Conservation (phyloP, 2,329 filamentous ascomycete genomes). For the Dryadomyces sulphureus region DNA sequence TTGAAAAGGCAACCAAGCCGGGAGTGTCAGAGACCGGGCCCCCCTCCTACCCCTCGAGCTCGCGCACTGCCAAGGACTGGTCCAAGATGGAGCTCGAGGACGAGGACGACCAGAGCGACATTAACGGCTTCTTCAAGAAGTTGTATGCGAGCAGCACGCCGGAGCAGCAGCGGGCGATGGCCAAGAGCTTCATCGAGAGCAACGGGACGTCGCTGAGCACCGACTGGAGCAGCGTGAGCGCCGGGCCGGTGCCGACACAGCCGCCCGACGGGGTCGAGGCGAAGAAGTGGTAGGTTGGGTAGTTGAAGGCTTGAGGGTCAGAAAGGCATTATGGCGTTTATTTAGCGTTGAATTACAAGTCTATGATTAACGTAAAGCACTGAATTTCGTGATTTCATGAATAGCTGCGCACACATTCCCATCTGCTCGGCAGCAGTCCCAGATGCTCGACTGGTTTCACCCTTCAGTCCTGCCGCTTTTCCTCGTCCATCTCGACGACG, state of each 20-base stretch:
- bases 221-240: conserved; percentile 72
- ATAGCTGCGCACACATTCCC: too few species aligned
- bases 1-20: background rate
- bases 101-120: conserved; percentile 44
- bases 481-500: conserved; percentile 42
- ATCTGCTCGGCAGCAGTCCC: too few species aligned
- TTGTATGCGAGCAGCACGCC: conserved; percentile 63
- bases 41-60: conserved; percentile 74
- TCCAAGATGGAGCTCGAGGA: conserved; percentile 52
- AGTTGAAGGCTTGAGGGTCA: background rate
- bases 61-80: conserved; percentile 79
- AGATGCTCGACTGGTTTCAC: background rate
- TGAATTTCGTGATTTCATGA: too few species aligned
- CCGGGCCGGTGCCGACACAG: conserved; percentile 52
- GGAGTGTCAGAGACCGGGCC: background rate
- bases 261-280: conserved; percentile 67
- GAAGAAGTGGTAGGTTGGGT: conserved; percentile 49
- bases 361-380: background rate
- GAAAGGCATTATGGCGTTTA: background rate
- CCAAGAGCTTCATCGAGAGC: conserved; percentile 92
- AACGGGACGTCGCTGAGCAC: conserved; percentile 88
- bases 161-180: conserved; percentile 84
- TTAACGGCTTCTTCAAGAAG: conserved; percentile 80
- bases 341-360: background rate
- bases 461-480: too few species aligned